Base-by-base conservation (phyloP, 2,329 filamentous ascomycete species). In the Sclerotinia subarctica region DNA sequence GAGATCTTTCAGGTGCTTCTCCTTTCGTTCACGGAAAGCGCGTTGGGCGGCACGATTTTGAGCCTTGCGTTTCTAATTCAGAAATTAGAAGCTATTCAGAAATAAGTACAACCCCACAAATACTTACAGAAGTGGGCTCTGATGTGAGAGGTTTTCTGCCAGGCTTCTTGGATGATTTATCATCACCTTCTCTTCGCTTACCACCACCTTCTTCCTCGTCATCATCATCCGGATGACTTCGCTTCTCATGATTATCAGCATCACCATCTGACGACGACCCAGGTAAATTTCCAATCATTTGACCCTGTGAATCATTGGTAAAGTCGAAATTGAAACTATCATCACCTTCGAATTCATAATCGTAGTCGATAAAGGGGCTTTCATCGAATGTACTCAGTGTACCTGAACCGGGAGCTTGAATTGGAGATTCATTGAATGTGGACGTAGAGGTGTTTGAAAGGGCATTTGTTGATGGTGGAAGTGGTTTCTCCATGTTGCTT, bases 131-230 rank as follows among this genome's bases (percentile, higher is more conserved):
- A 74, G 92, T 98, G 32, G 95, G 95, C 79, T 98, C 95, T 29
- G 92, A 96, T 59, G 93, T 98, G 75, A 98, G 84, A 26, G 94
- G 95, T 83, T 99, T 99, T 71, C 95, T 88, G 63, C 95, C 95
- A 5, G 95, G 94, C 81, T 98, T 99, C 87, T 98, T 98, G 32
- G 92, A 88, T 54, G 89, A 84, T 80, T 95, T 97, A 56, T 94
- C 92, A 67, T 93, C 75, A 17, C 74, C 89, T 69, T 90, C 88
- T 79, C 96, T 93, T 69, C 91, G 87, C 72, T 93, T 87, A 82
- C 94, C 95, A 54, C 88, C 87, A 72, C 87, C 87, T 56, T 84
- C 85, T 38, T 81, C 82, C n/a, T 84, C 90, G 7, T 81, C 88
- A 17, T 91, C 87, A 44, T 89, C 87, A 60, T 90, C 88, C 0